Evolutionary conservation across 257 asterid genomes (phyloP).

Genomic region (Solanum rostratum): DNA sequence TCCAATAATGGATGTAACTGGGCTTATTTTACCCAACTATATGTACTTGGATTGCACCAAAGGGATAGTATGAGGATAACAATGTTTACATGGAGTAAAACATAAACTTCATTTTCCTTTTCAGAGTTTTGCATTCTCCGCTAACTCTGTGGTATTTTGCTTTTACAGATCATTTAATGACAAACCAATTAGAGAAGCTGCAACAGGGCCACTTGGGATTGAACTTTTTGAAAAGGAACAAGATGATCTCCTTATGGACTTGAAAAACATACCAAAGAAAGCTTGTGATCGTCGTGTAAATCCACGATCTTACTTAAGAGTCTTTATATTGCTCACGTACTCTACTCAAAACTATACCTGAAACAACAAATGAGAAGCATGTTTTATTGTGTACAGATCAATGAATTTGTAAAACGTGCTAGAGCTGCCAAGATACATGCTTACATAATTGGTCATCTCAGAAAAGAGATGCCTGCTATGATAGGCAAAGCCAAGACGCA

Average conservation of each 20-base stretch:
- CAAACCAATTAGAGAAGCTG: slow-evolving; percentile 63
- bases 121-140: neutral
- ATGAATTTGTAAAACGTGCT: slow-evolving; percentile 91
- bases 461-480: slow-evolving; percentile 93
- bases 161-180: slow-evolving; percentile 71
- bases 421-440: slow-evolving; percentile 96
- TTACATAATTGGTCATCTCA: slow-evolving; percentile 76
- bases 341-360: neutral
- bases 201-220: slow-evolving; percentile 76
- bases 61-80: neutral
- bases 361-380: neutral
- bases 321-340: neutral
- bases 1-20: neutral
- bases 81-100: neutral
- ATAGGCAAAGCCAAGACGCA: slow-evolving; percentile 94
- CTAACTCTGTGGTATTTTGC: neutral
- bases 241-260: slow-evolving; percentile 68
- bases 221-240: slow-evolving; percentile 89
- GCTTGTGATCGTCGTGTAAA: slow-evolving; percentile 94
- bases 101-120: neutral
- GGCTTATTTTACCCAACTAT: neutral
- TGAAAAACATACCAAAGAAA: slow-evolving; percentile 82
- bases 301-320: neutral
- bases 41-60: neutral
- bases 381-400: slow-evolving; percentile 43